Percentiles rank a stretch among this genome's conserved stretches.
Evolutionary conservation across 495 filamentous ascomycete genomes (phyloP).

Genomic region (Penicillium odoratum): DNA sequence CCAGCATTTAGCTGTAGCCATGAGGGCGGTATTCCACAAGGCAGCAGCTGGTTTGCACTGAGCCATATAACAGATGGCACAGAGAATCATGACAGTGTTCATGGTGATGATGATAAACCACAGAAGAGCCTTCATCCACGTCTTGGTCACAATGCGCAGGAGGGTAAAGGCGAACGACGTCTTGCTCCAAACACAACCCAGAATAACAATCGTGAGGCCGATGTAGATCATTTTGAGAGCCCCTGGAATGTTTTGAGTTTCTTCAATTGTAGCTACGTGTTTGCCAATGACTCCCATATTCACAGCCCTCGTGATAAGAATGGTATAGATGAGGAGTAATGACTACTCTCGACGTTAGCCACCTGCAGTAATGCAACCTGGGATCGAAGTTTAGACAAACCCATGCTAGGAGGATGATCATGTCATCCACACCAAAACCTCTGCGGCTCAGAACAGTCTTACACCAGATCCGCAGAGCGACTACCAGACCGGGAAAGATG

Average conservation of each 20-base stretch:
- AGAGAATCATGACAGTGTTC: constrained; percentile 27
- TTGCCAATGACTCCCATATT: constrained; percentile 16
- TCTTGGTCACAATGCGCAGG: constrained; percentile 21
- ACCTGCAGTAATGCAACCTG: not conserved
- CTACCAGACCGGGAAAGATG: constrained; percentile 11
- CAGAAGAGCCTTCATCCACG: constrained; percentile 23
- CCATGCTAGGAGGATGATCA: constrained; percentile 11
- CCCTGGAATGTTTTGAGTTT: constrained; percentile 6
- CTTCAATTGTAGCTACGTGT: constrained; percentile 11
- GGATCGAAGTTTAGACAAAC: not conserved
- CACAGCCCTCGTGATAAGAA: constrained; percentile 14
- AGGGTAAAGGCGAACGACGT: constrained; percentile 31
- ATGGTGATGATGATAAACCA: constrained; percentile 30
- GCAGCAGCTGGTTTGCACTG: constrained; percentile 24
- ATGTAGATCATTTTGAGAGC: constrained; percentile 25
- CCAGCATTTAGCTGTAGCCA: constrained; percentile 25
- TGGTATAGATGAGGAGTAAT: constrained; percentile 13
- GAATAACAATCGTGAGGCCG: constrained; percentile 17
- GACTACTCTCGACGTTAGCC: constrained; percentile 2
- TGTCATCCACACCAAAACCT: constrained; percentile 17
- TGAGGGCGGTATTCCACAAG: constrained; percentile 21
- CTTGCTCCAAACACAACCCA: constrained; percentile 28
- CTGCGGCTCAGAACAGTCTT: constrained; percentile 12
- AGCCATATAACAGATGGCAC: constrained; percentile 23
- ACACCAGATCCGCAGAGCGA: constrained; percentile 17